Evolutionary conservation across 2,329 filamentous ascomycete species (phyloP).

Genomic region (Botrytis cinerea): DNA sequence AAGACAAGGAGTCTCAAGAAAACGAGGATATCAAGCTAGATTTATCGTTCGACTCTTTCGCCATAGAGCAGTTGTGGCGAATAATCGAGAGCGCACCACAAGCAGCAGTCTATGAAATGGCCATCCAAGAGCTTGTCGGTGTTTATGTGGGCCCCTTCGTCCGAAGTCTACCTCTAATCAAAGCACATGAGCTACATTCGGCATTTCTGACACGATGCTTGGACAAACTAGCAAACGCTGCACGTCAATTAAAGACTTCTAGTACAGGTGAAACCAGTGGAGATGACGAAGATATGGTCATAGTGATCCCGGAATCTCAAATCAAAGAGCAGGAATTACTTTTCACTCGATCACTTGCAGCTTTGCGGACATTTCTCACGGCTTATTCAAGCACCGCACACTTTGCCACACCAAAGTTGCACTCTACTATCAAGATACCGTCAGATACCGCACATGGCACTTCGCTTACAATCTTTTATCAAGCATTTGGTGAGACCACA

Average conservation of each 20-base stretch:
- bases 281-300: constrained; percentile 56
- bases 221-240: constrained; percentile 65
- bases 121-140: constrained; percentile 71
- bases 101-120: constrained; percentile 64
- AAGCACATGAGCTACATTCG: constrained; percentile 63
- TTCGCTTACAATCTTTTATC: constrained; percentile 68
- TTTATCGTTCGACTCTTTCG: constrained; percentile 54
- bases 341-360: constrained; percentile 68
- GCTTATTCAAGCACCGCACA: constrained; percentile 63
- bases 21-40: constrained; percentile 49
- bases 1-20: constrained; percentile 43
- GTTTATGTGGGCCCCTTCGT: constrained; percentile 65
- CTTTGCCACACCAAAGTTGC: constrained; percentile 59
- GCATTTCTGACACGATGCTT: constrained; percentile 74
- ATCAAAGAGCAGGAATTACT: constrained; percentile 57
- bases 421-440: constrained; percentile 53
- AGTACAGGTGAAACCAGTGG: constrained; percentile 47
- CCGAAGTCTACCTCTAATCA: constrained; percentile 50
- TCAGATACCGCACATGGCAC: constrained; percentile 61
- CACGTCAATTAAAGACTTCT: constrained; percentile 55
- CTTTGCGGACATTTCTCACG: constrained; percentile 67
- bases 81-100: constrained; percentile 71
- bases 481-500: constrained; percentile 65
- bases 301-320: constrained; percentile 52
- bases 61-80: constrained; percentile 76